Percentiles rank a stretch among this genome's conserved stretches.
Evolutionary conservation across 2,329 filamentous ascomycete genomes (phyloP).

Genomic region (Fusarium pseudoanthophilum): DNA sequence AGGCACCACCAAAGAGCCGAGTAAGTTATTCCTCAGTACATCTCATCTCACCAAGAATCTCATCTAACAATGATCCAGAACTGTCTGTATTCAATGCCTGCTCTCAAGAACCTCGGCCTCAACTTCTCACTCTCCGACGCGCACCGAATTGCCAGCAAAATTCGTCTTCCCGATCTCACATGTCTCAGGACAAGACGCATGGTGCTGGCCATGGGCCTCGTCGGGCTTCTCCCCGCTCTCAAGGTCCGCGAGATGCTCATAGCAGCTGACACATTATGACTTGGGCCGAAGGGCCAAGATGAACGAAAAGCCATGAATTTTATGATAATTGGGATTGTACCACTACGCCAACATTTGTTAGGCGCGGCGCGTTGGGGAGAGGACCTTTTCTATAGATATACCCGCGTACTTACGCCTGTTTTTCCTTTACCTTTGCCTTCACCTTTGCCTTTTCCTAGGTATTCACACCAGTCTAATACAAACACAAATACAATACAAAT

Average conservation of each 20-base stretch:
- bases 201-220: conserved; percentile 47
- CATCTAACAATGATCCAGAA: conserved; percentile 23
- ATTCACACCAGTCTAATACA: conserved; percentile 24
- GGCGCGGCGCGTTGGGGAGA: conserved; percentile 37
- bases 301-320: conserved; percentile 3
- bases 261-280: conserved; percentile 41
- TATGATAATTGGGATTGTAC: conserved; percentile 37
- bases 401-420: conserved; percentile 38
- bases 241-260: conserved; percentile 35
- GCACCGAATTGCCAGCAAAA: conserved; percentile 24
- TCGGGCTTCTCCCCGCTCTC: conserved; percentile 43
- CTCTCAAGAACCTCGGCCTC: conserved; percentile 32
- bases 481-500: neutral
- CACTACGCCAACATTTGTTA: conserved; percentile 2
- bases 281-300: neutral
- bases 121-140: conserved; percentile 36
- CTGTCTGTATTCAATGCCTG: conserved; percentile 33
- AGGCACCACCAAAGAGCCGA: conserved; percentile 15
- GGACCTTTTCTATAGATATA: conserved; percentile 42
- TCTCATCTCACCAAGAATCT: neutral
- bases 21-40: conserved; percentile 22
- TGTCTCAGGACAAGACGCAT: conserved; percentile 46
- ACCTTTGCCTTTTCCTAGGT: neutral
- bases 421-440: conserved; percentile 25
- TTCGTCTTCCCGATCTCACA: conserved; percentile 41